These are phyloP conservation scores for Citrus unshiu DNA, from an alignment of 345 rosid species.

Conservation along the genomic window DNA sequence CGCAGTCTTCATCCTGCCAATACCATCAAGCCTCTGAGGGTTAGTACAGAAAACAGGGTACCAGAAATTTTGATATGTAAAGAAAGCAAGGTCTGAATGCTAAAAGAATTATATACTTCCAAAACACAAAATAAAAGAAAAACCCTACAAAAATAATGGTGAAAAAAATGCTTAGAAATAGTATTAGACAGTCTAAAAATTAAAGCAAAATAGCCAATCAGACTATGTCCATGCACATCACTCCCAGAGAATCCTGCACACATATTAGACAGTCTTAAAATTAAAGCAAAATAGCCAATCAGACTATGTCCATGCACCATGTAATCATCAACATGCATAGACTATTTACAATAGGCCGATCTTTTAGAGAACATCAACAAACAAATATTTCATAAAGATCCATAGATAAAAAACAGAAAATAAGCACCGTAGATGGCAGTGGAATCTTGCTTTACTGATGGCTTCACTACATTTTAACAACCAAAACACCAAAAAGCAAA, in stretches of 20 bases:
- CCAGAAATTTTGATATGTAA: neutral
- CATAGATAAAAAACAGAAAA: neutral
- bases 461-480: neutral
- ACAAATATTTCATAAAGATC: neutral
- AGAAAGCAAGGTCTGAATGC: neutral
- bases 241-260: neutral
- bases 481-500: neutral
- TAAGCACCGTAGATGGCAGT: neutral
- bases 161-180: neutral
- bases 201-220: neutral
- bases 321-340: neutral
- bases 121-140: neutral
- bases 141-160: neutral
- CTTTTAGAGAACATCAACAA: neutral
- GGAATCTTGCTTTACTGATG: no score
- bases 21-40: neutral
- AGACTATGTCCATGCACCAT: neutral
- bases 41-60: neutral
- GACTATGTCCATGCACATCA: neutral
- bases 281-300: neutral
- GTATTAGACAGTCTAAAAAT: neutral
- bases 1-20: constrained; percentile 61
- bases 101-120: neutral
- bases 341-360: neutral
- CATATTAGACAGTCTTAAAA: neutral